phyloP scores from a whole-genome alignment of 148 eudicot genomes.

The Silene latifolia region DNA sequence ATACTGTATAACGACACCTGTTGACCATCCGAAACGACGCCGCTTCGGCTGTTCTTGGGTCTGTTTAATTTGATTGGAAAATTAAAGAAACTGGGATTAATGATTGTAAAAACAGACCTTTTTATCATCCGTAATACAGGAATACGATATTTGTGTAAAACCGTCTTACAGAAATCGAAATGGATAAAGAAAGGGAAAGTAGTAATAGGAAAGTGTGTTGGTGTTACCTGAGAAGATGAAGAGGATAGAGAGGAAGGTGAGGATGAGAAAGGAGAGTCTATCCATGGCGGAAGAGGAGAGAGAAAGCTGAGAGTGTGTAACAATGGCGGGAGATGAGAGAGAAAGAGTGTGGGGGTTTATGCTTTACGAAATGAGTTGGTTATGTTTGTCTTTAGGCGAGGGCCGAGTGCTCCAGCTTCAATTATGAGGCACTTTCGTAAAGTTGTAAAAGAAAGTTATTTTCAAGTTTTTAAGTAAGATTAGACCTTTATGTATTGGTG shows the following conservation, averaged over 20 bases:
- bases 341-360: neutral
- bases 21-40: conserved; percentile 69
- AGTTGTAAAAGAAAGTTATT: too few species aligned
- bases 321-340: neutral
- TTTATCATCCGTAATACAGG: too few species aligned
- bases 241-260: conserved; percentile 27
- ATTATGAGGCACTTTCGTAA: too few species aligned
- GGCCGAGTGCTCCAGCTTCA: too few species aligned
- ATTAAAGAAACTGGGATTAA: neutral
- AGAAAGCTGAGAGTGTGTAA: neutral
- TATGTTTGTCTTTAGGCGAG: too few species aligned
- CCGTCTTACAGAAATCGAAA: too few species aligned
- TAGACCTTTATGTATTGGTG: too few species aligned
- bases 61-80: neutral
- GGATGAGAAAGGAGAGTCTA: conserved; percentile 21
- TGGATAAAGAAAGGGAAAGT: neutral
- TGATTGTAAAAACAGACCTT: neutral
- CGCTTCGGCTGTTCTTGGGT: conserved; percentile 32
- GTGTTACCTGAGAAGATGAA: conserved; percentile 31
- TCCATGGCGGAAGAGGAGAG: conserved; percentile 34
- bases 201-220: neutral
- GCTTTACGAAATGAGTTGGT: too few species aligned
- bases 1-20: conserved; percentile 70
- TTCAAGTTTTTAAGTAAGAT: too few species aligned
- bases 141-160: too few species aligned